Evolutionary conservation across 1,284 basidiomycete genomes (phyloP), one percentile per base, ranked within the genome.

Genomic region (Abortiporus biennis): DNA sequence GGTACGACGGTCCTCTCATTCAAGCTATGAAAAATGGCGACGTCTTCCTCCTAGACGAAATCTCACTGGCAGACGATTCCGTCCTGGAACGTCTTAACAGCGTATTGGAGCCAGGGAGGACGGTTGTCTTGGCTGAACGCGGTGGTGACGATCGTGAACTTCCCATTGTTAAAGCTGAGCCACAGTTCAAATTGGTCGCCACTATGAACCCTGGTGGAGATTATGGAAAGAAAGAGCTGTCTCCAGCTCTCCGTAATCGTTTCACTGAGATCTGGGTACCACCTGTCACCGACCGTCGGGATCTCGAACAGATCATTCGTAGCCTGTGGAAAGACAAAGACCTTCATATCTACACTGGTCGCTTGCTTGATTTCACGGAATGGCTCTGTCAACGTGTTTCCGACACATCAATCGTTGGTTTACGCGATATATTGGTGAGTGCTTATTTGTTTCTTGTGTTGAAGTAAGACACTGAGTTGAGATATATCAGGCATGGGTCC

Each of bases 231-330:
- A 99, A 99, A 62, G 96, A 99, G 60, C 72, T 99, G 3, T 98
- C 94, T 1, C 95, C 95, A 21, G 96, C 96, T 0, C 71, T 99
- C 35, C 80, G 96, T 20, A 99, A 99, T 66, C 84, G 96, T 12
- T 99, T 99, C 66, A 99, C 96, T 8, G 96, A 99, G 61, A 96
- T 99, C 33, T 99, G 94, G 94, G 96, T 99, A 0, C 95, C 96
- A 2, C 71, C 85, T 11, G 78, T 99, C 30, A 81, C 91, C 45
- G 74, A 84, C 47, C 73, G 82, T 21, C 60, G 60, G 4, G 96
- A 99, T 59, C 66, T 96, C 19, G 68, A 80, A 43, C 74, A 88
- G 54, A 97, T 99, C 53, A 72, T 98, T 40, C 65, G 72, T 13
- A 77, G 71, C 42, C 74, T 82, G 13, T 96, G 92, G 90, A 66